Evolutionary conservation across 441 rosid genomes (phyloP).

Genomic region (Bruguiera hainesii): DNA sequence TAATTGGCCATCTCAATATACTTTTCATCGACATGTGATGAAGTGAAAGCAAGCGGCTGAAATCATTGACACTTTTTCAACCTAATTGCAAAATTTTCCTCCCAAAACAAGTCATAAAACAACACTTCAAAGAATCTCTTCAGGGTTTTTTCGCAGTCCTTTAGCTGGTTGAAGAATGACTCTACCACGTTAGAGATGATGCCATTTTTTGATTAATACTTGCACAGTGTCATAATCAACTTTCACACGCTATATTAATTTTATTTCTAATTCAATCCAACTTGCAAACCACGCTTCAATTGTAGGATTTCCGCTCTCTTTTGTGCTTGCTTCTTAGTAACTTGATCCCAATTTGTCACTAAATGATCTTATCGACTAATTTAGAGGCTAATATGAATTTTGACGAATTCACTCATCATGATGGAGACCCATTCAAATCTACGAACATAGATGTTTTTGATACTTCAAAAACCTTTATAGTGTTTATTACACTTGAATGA

Average conservation of each 20-base stretch:
- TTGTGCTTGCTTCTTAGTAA: too few relatives aligned
- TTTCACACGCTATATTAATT: too few relatives aligned
- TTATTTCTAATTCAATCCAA: not conserved
- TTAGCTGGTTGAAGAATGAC: not conserved
- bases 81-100: conserved; percentile 17
- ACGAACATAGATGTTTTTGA: not conserved
- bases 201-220: too few relatives aligned
- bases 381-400: conserved; percentile 4
- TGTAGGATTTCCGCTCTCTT: too few relatives aligned
- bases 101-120: conserved; percentile 7
- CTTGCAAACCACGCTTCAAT: not conserved
- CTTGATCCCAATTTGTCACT: too few relatives aligned
- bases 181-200: not conserved
- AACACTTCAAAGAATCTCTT: not conserved
- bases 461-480: not conserved
- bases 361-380: conserved; percentile 5
- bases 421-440: not conserved
- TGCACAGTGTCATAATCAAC: too few relatives aligned
- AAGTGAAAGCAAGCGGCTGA: conserved; percentile 33
- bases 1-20: conserved; percentile 18
- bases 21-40: conserved; percentile 9
- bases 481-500: not conserved
- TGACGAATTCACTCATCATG: not conserved
- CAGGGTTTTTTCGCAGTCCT: not conserved
- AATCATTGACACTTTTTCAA: conserved; percentile 13